Evolutionary conservation across 2,329 filamentous ascomycete genomes (phyloP), one percentile per base, ranked within the genome.

Genomic region (Colletotrichum melonis): DNA sequence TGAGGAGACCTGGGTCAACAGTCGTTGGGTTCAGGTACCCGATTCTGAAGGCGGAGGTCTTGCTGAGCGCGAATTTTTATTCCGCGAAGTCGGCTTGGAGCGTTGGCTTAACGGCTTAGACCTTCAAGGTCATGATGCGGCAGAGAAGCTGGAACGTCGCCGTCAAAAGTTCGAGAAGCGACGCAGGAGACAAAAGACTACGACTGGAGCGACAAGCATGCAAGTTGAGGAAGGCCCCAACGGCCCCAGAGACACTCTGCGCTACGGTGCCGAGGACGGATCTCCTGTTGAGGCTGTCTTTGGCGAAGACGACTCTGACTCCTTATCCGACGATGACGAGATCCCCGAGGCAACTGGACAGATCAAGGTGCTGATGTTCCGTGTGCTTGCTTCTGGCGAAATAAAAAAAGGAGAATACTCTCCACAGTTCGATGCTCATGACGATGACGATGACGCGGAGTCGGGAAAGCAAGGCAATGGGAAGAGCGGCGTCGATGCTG

Each of bases 1-100:
- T 28, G 97, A 98, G 81, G 97, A 99, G 84, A 99, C 97, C 2
- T 99, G 97, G 97, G 97, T 99, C 28, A 99, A 98, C 80, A 98
- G 95, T 69, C 90, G 97, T 78, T 99, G 97, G 97, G 97, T 99
- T 63, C 96, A 97, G 80, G 92, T 99, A 7, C 95, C 96, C 3
- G 92, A 95, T 32, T 91, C 93, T 28, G 96, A 98, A 83, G 96
- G 96, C 38, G 97, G 97, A 63, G 97, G 97, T 55, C 90, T 99
- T 58, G 97, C 97, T 35, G 97, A 99, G 86, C 92, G 97, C 76
- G 97, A 99, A 81, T 99, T 99, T 78, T 86, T 99, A 76, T 99
- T 99, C 84, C 94, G 96, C 69, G 97, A 99, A 82, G 97, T 99
- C 60, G 97, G 97, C 2, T 86, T 99, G 66, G 97, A 99, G 85